A percentile compares a stretch with the other conserved stretches of the same genome.
These are phyloP conservation scores for Hericium erinaceus DNA, from an alignment of 768 basidiomycete genomes.

Conservation along the genomic window DNA sequence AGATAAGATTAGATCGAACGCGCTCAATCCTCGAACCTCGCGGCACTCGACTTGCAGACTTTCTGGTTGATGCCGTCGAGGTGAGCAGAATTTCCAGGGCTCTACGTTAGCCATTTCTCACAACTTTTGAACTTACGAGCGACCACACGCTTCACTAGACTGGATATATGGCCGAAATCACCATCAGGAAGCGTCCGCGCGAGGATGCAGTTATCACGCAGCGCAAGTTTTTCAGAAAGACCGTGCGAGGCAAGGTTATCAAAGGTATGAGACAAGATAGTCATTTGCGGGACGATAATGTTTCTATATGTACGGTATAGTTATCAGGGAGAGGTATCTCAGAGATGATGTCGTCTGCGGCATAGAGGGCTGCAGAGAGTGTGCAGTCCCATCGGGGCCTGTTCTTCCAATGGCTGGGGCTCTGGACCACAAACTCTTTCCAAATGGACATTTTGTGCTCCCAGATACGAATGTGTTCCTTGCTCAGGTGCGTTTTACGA, in stretches of 20 bases:
- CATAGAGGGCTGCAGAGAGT: constrained; percentile 58
- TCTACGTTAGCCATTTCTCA: neutral
- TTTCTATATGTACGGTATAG: constrained; percentile 21
- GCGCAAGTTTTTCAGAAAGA: constrained; percentile 95
- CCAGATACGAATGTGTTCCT: constrained; percentile 96
- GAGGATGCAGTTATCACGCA: constrained; percentile 71
- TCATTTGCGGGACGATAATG: neutral
- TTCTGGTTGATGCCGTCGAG: neutral
- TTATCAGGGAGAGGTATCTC: constrained; percentile 89
- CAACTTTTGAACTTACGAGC: neutral
- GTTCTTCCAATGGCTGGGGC: constrained; percentile 55
- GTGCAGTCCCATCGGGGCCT: constrained; percentile 32
- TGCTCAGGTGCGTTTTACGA: constrained; percentile 51
- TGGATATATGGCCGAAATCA: constrained; percentile 48
- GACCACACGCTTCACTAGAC: neutral
- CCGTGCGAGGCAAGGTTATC: constrained; percentile 85
- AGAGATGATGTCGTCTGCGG: constrained; percentile 89
- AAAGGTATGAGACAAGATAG: constrained; percentile 49
- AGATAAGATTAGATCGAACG: constrained; percentile 8
- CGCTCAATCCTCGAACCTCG: neutral
- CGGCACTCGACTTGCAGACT: neutral
- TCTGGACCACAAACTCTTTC: constrained; percentile 42
- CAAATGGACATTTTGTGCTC: constrained; percentile 70
- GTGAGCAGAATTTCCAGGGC: neutral
- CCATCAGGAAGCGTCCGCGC: constrained; percentile 61